phyloP scores from a whole-genome alignment of 2,329 filamentous ascomycete species.

The Trichoderma koningiopsis region DNA sequence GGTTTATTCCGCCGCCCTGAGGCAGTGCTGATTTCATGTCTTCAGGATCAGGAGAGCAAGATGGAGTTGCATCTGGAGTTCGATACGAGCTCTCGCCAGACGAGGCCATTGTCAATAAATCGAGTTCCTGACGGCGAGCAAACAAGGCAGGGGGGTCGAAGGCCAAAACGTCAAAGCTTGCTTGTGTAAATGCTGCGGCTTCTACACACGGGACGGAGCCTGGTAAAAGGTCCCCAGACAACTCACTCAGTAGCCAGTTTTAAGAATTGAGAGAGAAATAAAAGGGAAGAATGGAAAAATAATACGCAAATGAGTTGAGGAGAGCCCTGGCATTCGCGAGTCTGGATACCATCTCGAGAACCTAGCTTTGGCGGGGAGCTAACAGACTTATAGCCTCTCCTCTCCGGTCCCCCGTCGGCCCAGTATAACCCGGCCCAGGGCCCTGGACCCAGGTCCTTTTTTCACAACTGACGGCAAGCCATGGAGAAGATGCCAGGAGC shows the following conservation, averaged over 20 bases:
- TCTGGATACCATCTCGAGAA: background rate
- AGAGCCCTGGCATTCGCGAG: background rate
- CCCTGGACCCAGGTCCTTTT: background rate
- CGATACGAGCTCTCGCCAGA: constrained; percentile 17
- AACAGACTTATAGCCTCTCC: background rate
- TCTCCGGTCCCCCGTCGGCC: background rate
- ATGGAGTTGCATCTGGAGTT: constrained; percentile 23
- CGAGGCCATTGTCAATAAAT: background rate
- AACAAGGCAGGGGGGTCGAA: constrained; percentile 1
- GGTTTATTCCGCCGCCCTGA: background rate
- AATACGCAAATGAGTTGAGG: background rate
- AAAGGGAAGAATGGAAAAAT: background rate
- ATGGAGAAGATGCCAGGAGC: background rate
- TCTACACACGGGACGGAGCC: background rate
- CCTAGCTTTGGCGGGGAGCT: background rate
- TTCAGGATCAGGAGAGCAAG: constrained; percentile 9
- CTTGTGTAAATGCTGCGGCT: background rate
- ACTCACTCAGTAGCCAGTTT: no score
- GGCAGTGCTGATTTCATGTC: background rate
- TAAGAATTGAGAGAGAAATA: background rate
- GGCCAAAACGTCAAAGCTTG: background rate
- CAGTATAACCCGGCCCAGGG: background rate
- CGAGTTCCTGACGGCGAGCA: background rate
- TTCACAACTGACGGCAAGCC: background rate
- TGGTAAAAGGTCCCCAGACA: background rate